phyloP scores from a whole-genome alignment of 352 stramenopile genomes.

The Phytophthora syringae region DNA sequence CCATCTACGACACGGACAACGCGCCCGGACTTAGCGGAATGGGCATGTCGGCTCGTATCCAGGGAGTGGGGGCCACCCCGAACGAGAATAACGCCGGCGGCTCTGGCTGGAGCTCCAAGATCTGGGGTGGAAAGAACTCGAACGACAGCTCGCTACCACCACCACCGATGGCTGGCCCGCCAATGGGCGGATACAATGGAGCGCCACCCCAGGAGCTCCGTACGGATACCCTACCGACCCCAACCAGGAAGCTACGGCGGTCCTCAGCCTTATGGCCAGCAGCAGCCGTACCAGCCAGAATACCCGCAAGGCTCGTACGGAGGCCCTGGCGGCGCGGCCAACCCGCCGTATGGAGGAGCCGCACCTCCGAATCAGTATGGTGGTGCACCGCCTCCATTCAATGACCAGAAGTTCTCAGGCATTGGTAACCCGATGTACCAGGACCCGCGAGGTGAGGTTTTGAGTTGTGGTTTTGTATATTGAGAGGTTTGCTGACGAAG shows the following conservation, averaged over 20 bases:
- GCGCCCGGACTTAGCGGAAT: conserved; percentile 62
- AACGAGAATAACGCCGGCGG: conserved; percentile 42
- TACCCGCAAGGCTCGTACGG: conserved; percentile 55
- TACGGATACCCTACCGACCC: conserved; percentile 59
- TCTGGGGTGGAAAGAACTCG: conserved; percentile 68
- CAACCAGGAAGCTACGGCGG: conserved; percentile 54
- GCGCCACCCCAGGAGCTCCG: conserved; percentile 35
- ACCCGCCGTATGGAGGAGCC: conserved; percentile 43
- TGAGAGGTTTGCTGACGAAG: background rate
- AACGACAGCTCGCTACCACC: conserved; percentile 62
- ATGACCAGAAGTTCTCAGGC: conserved; percentile 89
- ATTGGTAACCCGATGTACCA: conserved; percentile 96
- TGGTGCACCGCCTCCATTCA: conserved; percentile 56
- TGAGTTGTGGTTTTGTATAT: background rate
- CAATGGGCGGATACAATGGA: conserved; percentile 55
- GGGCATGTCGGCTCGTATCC: conserved; percentile 86
- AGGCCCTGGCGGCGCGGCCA: conserved; percentile 37
- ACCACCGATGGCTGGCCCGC: conserved; percentile 57
- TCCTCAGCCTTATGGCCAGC: conserved; percentile 49
- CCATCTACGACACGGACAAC: conserved; percentile 93
- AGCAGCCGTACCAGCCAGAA: conserved; percentile 53
- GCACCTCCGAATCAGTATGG: conserved; percentile 48
- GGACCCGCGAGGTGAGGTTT: conserved; percentile 76
- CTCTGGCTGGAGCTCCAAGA: conserved; percentile 77
- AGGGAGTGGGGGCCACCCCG: conserved; percentile 71